Conservation (phyloP, 371 early-diverging fungal species). For the Mucor piriformis region DNA sequence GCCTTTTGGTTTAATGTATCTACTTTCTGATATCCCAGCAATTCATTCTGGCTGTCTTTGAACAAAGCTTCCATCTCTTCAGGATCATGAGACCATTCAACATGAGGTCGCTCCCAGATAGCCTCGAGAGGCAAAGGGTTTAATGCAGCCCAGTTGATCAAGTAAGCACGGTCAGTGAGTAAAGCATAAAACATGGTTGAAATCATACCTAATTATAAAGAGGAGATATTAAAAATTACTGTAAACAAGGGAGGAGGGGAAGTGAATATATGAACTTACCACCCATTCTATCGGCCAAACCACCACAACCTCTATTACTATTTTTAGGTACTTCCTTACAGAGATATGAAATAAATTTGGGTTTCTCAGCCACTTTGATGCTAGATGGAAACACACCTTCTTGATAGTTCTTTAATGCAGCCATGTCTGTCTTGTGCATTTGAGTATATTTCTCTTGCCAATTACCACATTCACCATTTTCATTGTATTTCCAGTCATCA, state of each 20-base stretch:
- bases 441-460: constrained; percentile 44
- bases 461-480: constrained; percentile 46
- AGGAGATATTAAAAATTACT: background rate
- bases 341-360: constrained; percentile 45
- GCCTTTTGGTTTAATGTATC: constrained; percentile 44
- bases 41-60: constrained; percentile 14
- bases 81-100: constrained; percentile 49
- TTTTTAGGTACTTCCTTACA: constrained; percentile 43
- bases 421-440: constrained; percentile 39
- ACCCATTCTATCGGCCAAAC: constrained; percentile 53
- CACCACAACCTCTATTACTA: constrained; percentile 53
- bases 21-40: constrained; percentile 35
- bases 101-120: constrained; percentile 47
- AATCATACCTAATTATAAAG: constrained; percentile 40
- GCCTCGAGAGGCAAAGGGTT: constrained; percentile 46
- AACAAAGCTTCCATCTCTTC: constrained; percentile 42
- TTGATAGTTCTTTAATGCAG: constrained; percentile 35
- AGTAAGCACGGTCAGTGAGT: constrained; percentile 46
- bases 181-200: constrained; percentile 54
- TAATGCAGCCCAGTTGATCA: constrained; percentile 39
- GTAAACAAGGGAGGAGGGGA: background rate
- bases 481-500: constrained; percentile 29
- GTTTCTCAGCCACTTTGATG: constrained; percentile 24
- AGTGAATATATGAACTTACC: constrained; percentile 25
- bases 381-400: constrained; percentile 30